These are phyloP conservation scores for Clavulina sp. DNA, from an alignment of 768 basidiomycete genomes.

Conservation along the genomic window DNA sequence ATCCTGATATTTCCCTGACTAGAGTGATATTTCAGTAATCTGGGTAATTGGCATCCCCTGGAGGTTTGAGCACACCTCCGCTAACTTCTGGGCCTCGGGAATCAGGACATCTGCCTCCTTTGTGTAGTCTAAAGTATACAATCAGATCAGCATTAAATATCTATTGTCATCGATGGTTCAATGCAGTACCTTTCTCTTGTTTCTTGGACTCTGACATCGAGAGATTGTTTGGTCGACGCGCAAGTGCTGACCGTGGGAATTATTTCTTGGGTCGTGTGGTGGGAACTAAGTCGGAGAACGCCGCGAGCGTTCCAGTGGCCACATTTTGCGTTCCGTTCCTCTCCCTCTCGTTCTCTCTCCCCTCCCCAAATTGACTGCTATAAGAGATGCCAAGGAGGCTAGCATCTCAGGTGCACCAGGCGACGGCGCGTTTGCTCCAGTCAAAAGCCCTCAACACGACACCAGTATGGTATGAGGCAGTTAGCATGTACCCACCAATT, in stretches of 20 bases:
- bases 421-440: conserved; percentile 63
- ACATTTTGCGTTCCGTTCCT: too few relatives aligned
- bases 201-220: conserved; percentile 13
- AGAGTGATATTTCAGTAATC: conserved; percentile 8
- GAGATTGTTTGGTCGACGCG: too few relatives aligned
- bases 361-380: too few relatives aligned
- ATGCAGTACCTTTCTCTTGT: conserved; percentile 12
- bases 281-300: too few relatives aligned
- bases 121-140: conserved; percentile 39
- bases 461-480: conserved; percentile 73
- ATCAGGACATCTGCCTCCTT: conserved; percentile 63
- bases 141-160: neutral
- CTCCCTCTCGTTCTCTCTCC: too few relatives aligned
- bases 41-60: neutral
- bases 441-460: conserved; percentile 41
- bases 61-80: conserved; percentile 40
- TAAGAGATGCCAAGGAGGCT: conserved; percentile 56
- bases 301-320: too few relatives aligned
- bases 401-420: conserved; percentile 77
- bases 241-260: too few relatives aligned
- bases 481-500: conserved; percentile 75
- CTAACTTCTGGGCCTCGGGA: conserved; percentile 45
- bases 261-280: too few relatives aligned
- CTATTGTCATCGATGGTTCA: neutral
- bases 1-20: conserved; percentile 72